These are phyloP conservation scores for Euphorbia peplus DNA, from an alignment of 345 rosid genomes.

Conservation along the genomic window DNA sequence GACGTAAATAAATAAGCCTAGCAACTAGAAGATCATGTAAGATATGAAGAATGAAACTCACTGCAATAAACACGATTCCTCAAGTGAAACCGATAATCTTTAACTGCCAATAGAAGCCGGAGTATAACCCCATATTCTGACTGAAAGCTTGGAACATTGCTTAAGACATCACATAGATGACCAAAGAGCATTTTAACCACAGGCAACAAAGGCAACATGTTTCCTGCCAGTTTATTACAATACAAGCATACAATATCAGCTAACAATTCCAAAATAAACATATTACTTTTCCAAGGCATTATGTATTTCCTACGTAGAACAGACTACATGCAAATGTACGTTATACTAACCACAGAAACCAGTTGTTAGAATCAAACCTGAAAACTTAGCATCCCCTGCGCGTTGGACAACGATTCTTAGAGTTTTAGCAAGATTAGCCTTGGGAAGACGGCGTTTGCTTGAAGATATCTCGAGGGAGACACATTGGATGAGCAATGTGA, in stretches of 20 bases:
- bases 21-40: slow-evolving; percentile 9
- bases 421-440: slow-evolving; percentile 58
- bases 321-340: background rate
- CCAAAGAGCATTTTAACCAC: slow-evolving; percentile 60
- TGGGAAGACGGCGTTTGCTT: slow-evolving; percentile 69
- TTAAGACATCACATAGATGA: slow-evolving; percentile 67
- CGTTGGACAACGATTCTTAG: slow-evolving; percentile 66
- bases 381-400: slow-evolving; percentile 58
- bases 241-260: slow-evolving; percentile 8
- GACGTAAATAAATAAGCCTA: slow-evolving; percentile 1
- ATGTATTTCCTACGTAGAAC: background rate
- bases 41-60: slow-evolving; percentile 37
- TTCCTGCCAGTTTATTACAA: slow-evolving; percentile 41
- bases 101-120: slow-evolving; percentile 61
- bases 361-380: slow-evolving; percentile 46
- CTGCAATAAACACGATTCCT: slow-evolving; percentile 61
- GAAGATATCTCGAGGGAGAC: slow-evolving; percentile 67
- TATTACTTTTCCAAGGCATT: background rate
- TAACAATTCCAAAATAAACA: background rate
- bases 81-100: slow-evolving; percentile 75
- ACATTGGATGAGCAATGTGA: slow-evolving; percentile 60
- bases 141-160: slow-evolving; percentile 75
- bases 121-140: slow-evolving; percentile 79
- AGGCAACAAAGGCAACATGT: slow-evolving; percentile 54
- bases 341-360: background rate